Conservation (phyloP, 306 rosid genomes). For the Cucumis hystrix region DNA sequence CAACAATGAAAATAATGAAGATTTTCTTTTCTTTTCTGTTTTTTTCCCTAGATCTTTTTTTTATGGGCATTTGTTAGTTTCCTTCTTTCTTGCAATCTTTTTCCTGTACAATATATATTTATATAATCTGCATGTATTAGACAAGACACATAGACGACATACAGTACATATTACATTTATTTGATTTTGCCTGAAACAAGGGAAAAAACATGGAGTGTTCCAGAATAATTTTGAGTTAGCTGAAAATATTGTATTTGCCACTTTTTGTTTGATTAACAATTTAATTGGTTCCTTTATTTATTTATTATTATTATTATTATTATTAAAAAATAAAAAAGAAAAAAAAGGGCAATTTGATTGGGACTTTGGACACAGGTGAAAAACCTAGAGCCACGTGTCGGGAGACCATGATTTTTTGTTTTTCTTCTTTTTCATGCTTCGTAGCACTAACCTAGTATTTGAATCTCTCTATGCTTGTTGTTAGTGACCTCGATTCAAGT, state of each 20-base stretch:
- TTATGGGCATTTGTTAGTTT: background rate
- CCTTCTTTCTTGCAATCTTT: background rate
- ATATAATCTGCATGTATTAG: background rate
- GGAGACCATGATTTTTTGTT: background rate
- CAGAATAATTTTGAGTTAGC: background rate
- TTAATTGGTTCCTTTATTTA: background rate
- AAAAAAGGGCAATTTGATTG: background rate
- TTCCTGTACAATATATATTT: background rate
- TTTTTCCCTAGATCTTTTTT: background rate
- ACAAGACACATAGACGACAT: background rate
- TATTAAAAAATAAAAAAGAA: too few relatives aligned
- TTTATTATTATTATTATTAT: background rate
- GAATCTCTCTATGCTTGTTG: background rate
- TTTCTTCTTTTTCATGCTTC: background rate
- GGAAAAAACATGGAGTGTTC: background rate
- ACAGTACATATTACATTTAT: background rate
- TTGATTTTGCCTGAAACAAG: background rate
- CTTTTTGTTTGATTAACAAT: background rate
- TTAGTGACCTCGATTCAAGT: background rate
- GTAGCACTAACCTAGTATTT: conserved; percentile 12
- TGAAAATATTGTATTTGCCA: background rate
- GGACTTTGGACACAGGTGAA: background rate
- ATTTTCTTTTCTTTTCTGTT: too few relatives aligned
- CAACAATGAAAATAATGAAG: background rate
- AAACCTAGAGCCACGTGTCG: conserved; percentile 12